Base-by-base conservation (phyloP, 73 alveolate genomes). In the Uronychia setigera region DNA sequence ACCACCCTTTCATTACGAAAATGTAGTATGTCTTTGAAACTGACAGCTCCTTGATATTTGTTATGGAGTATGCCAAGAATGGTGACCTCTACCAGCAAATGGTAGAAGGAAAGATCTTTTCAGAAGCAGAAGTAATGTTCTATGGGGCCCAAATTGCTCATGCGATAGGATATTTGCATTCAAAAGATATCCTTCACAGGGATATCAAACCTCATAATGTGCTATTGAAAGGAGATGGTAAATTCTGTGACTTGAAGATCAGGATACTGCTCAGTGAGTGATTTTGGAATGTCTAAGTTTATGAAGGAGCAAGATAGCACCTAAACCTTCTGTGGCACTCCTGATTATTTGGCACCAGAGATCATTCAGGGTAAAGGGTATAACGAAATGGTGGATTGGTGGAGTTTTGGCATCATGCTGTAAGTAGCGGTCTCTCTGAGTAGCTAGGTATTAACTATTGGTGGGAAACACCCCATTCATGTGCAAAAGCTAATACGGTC, bases 171-270 rank as follows among this genome's bases (percentile, higher is more conserved):
- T 74, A 67, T 33, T 35, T 82, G 46, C 89, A 82, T 31, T 0
- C 31, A 46, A 60, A 82, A 29, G 74, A 46, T 14, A 96, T 97
- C 76, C 92, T 97, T 33, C 99, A 97, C 82, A 85, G 99, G 59
- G 99, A 97, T 88, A 80, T 97, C 58, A 97, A 97, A 81, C 99
- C 99, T 34, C 98, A 97, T 87, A 97, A 97, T 86, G 87, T 97
- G 30, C 81, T 95, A 35, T 83, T 97, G 35, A 99, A 95, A 82
- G 34, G 92, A 29, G 96, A 91, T 19, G 98, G 98, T 25, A 91
- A 91, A 82, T 80, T 95, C 59, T 94, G 92, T 46, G 19, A 46
- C 67, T 46, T 19, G n/a, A n/a, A n/a, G n/a, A 11, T 46, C 19
- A 46, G 67, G 67, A 5, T 46, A 46, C 67, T 11, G 5, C 67